These are phyloP conservation scores for Lecanicillium sp. DNA, from an alignment of 2,329 filamentous ascomycete genomes.

Conservation along the genomic window DNA sequence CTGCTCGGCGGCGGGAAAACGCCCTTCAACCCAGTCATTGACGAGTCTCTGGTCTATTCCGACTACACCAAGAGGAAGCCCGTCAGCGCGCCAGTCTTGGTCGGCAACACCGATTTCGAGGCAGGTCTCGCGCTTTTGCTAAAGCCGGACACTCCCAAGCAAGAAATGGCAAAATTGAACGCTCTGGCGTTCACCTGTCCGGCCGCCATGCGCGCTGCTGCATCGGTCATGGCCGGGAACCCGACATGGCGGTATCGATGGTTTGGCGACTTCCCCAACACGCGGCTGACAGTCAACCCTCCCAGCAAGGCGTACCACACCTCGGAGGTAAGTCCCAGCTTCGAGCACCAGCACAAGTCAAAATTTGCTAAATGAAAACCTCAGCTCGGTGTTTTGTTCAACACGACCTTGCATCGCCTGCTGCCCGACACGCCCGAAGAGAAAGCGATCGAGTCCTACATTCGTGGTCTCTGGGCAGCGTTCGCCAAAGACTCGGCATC, in stretches of 20 bases:
- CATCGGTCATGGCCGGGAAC: not conserved
- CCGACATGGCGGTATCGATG: not conserved
- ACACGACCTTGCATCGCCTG: too few relatives aligned
- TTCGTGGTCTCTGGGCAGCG: too few relatives aligned
- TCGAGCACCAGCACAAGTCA: too few relatives aligned
- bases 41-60: not conserved
- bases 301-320: not conserved
- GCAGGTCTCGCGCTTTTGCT: not conserved
- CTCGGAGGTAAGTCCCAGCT: not conserved
- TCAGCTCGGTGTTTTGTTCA: too few relatives aligned
- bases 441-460: too few relatives aligned
- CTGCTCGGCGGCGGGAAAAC: too few relatives aligned
- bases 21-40: not conserved
- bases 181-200: not conserved
- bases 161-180: not conserved
- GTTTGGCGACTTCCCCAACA: not conserved
- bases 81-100: not conserved
- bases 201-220: not conserved
- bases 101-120: conserved; percentile 1
- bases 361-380: too few relatives aligned
- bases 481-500: too few relatives aligned
- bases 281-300: not conserved
- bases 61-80: not conserved
- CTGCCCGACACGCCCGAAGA: too few relatives aligned
- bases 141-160: not conserved